A percentile compares a stretch with the other conserved stretches of the same genome.
These are phyloP conservation scores for Neovahlkampfia damariscottae DNA, from an alignment of 78 protist genomes.

Conservation along the genomic window DNA sequence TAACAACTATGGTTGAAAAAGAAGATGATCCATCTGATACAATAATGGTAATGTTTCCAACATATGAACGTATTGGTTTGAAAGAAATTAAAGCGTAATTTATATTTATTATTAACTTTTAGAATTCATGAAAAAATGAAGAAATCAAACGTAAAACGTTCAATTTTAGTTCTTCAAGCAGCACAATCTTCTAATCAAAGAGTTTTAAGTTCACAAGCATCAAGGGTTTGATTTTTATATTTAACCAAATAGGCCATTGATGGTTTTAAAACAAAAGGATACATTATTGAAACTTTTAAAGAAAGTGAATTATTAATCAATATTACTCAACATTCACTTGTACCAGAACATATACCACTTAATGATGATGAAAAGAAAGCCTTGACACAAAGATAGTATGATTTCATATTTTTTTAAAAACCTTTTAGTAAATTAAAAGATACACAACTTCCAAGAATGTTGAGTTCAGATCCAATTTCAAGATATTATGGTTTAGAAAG, in stretches of 20 bases:
- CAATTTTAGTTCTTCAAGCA: not conserved
- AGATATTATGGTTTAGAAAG: conserved; percentile 72
- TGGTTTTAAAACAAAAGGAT: not conserved
- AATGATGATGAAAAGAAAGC: conserved; percentile 29
- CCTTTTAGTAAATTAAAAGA: conserved; percentile 71
- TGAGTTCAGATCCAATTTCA: conserved; percentile 69
- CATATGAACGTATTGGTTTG: not conserved
- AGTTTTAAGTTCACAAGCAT: not conserved
- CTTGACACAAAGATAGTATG: conserved; percentile 37
- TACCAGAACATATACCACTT: conserved; percentile 63
- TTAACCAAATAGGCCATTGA: not conserved
- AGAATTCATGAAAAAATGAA: not conserved
- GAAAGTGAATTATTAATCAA: conserved; percentile 79
- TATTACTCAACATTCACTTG: conserved; percentile 85
- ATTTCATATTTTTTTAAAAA: no score
- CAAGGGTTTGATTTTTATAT: no score
- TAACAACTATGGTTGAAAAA: not conserved
- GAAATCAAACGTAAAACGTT: not conserved
- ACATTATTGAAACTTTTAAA: conserved; percentile 40
- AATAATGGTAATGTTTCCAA: not conserved
- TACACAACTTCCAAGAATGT: conserved; percentile 79
- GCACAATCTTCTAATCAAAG: not conserved
- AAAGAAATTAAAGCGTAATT: not conserved
- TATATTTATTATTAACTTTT: not conserved
- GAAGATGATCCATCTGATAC: not conserved